phyloP scores from a whole-genome alignment of 192 early-diverging fungal genomes.

The Lunasporangiospora selenospora region DNA sequence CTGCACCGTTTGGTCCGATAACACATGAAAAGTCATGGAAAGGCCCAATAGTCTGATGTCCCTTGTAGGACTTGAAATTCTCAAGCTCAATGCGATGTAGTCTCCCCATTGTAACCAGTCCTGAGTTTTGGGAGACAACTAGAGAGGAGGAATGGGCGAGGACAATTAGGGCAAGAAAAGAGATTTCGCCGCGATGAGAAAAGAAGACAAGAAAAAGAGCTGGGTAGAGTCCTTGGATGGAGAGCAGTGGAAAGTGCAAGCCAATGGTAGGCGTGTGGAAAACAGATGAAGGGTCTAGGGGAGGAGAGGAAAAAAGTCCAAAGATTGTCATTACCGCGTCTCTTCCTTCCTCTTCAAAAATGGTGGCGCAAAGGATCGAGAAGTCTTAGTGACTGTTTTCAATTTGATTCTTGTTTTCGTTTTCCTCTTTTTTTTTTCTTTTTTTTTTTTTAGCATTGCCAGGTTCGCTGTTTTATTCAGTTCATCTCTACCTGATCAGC shows the following conservation, averaged over 20 bases:
- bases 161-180: neutral
- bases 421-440: constrained; percentile 1
- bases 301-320: neutral
- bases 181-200: neutral
- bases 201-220: neutral
- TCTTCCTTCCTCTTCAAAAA: no score
- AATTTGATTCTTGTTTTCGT: constrained; percentile 7
- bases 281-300: constrained; percentile 11
- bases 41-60: constrained; percentile 91
- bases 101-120: constrained; percentile 64
- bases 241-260: constrained; percentile 3
- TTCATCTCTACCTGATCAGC: neutral
- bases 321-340: neutral
- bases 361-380: no score
- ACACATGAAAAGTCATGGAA: constrained; percentile 95
- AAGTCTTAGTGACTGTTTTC: neutral
- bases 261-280: constrained; percentile 1
- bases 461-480: no score
- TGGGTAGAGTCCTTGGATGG: neutral
- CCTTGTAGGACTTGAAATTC: constrained; percentile 99
- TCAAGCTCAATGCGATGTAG: constrained; percentile 91
- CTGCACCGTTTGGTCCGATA: constrained; percentile 97
- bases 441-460: constrained; percentile 17
- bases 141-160: neutral
- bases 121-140: neutral